Base-by-base conservation (phyloP, 106 monocot genomes). In the Dendrobium officinale region DNA sequence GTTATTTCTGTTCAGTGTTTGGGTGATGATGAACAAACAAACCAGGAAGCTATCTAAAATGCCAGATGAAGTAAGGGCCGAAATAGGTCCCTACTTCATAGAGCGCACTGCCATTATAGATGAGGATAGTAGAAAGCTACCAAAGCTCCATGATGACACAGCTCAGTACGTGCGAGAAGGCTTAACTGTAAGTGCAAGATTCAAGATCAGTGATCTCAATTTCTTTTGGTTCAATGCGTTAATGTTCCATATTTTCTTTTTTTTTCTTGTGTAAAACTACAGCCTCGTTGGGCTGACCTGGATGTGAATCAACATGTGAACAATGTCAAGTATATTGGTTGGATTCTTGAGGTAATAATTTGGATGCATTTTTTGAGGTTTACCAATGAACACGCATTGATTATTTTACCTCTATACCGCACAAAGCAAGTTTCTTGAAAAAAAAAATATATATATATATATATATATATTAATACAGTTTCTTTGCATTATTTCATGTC, bases 261-360 rank as follows among this genome's bases (percentile, higher is more conserved):
- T 8, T 37, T 17, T 18, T 70, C 15, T 51, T 51, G 19, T 33
- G 9, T 79, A n/a, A 41, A 79, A 54, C 40, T 84, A 64, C 89
- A 97, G 96, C 96, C 96, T 81, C 90, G 89, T 37, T 94, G 96
- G 96, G 83, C 86, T 56, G 96, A 97, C 67, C 70, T 97, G 78
- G 96, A 97, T 90, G 86, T 97, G 9, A 97, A 97, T 79, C 92
- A 95, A 78, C 95, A 95, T 72, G 95, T 95, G 77, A 95, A 95
- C 85, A 95, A 95, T 91, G 95, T 96, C 59, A 96, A 96, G 79
- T 96, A 96, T 66, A 91, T 97, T 68, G 94, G 94, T 19, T 97
- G 96, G 96, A 89, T 97, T 86, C 92, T 97, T 81, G 94, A 97
- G 96, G 96, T 97, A 88, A 16, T 58, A 88, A 16, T 58, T 77